phyloP scores from a whole-genome alignment of 345 rosid species.

The Laguncularia racemosa region DNA sequence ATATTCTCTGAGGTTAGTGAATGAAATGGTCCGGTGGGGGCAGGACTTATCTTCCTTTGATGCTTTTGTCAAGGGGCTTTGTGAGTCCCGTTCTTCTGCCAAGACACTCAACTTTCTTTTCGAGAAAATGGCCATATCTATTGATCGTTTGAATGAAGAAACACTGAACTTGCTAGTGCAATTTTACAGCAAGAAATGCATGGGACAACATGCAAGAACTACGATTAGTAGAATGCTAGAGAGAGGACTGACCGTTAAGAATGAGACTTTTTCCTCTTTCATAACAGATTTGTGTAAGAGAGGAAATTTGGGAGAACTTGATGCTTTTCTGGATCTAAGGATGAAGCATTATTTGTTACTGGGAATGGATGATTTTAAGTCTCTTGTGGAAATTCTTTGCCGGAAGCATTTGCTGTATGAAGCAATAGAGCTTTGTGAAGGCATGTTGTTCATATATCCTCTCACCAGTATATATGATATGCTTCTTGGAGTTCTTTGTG shows the following conservation, averaged over 20 bases:
- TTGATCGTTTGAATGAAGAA: constrained; percentile 46
- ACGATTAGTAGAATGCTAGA: constrained; percentile 43
- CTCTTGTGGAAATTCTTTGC: constrained; percentile 41
- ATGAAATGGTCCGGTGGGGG: constrained; percentile 65
- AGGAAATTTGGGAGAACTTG: constrained; percentile 29
- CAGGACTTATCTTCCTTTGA: constrained; percentile 43
- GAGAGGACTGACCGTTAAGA: constrained; percentile 27
- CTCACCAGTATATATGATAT: constrained; percentile 22
- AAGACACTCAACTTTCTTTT: constrained; percentile 30
- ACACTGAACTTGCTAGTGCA: constrained; percentile 45
- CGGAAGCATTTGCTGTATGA: constrained; percentile 41
- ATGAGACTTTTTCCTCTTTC: constrained; percentile 36
- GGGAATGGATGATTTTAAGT: constrained; percentile 23
- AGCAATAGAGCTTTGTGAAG: constrained; percentile 53
- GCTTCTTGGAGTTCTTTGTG: constrained; percentile 47
- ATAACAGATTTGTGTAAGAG: constrained; percentile 45
- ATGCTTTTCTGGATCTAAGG: constrained; percentile 36
- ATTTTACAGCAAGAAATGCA: constrained; percentile 53
- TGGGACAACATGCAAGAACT: constrained; percentile 34
- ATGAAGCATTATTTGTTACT: constrained; percentile 44
- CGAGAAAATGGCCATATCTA: constrained; percentile 47
- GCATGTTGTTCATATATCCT: constrained; percentile 27
- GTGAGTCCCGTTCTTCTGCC: constrained; percentile 31
- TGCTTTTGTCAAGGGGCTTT: constrained; percentile 36
- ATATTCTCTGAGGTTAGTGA: constrained; percentile 30